Evolutionary conservation across 352 stramenopile species (phyloP).

Genomic region (Phytophthora quininea): DNA sequence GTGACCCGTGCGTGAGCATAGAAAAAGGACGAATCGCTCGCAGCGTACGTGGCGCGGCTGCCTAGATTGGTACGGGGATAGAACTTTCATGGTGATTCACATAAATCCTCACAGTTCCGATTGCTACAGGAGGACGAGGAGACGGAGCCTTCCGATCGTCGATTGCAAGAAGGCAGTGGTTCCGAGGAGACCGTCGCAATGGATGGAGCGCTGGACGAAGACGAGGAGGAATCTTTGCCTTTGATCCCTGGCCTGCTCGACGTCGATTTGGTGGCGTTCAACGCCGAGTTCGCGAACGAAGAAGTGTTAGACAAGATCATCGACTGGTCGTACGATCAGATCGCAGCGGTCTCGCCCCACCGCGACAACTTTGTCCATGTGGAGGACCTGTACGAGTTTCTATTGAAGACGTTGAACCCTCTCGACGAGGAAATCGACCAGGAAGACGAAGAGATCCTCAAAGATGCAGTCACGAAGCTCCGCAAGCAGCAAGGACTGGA

Average conservation of each 20-base stretch:
- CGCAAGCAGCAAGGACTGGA: conserved; percentile 51
- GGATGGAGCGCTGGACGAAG: conserved; percentile 1
- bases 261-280: conserved; percentile 63
- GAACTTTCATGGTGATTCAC: too few relatives aligned
- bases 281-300: conserved; percentile 58
- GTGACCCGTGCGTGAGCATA: too few relatives aligned
- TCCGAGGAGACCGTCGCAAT: not conserved
- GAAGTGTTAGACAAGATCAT: conserved; percentile 55
- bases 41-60: too few relatives aligned
- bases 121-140: too few relatives aligned
- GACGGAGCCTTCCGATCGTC: not conserved
- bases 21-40: too few relatives aligned
- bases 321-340: conserved; percentile 69
- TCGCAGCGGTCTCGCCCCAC: conserved; percentile 41
- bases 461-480: conserved; percentile 38
- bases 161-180: not conserved
- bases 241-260: conserved; percentile 45
- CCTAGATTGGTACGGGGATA: too few relatives aligned
- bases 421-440: conserved; percentile 50
- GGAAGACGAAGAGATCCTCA: conserved; percentile 47
- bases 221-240: conserved; percentile 18
- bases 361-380: conserved; percentile 57
- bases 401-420: conserved; percentile 65
- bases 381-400: conserved; percentile 59
- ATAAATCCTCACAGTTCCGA: too few relatives aligned